Conservation (phyloP, 768 basidiomycete genomes). For the Calocera cornea region DNA sequence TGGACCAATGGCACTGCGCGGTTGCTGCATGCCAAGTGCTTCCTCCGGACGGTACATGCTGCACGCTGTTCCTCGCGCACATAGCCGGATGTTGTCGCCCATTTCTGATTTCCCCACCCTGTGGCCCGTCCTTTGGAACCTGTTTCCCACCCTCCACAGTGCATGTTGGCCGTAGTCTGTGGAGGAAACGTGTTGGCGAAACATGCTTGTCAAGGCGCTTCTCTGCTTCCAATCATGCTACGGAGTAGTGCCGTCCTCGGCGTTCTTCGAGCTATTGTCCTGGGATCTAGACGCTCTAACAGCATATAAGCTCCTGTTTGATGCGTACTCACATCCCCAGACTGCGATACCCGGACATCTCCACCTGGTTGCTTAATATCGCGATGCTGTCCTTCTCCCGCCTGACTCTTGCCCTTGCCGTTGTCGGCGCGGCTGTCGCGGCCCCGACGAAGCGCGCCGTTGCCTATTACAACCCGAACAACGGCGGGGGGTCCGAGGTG, state of each 20-base stretch:
- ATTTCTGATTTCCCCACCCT: background rate
- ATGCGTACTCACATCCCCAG: too few species aligned
- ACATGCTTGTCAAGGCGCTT: too few species aligned
- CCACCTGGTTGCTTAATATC: too few species aligned
- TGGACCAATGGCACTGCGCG: background rate
- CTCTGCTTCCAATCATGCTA: background rate
- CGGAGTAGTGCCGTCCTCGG: background rate
- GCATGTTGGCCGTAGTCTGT: background rate
- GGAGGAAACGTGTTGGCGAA: background rate
- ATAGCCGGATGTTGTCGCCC: background rate
- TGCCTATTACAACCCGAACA: constrained; percentile 27
- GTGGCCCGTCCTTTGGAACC: background rate
- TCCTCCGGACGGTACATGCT: background rate
- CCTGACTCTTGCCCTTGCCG: background rate
- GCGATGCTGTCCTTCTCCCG: background rate
- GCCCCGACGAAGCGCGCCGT: constrained; percentile 9
- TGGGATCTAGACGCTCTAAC: background rate
- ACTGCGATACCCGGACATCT: too few species aligned
- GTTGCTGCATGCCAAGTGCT: background rate
- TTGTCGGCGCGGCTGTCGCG: background rate
- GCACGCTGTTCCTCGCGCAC: background rate
- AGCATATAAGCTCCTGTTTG: background rate
- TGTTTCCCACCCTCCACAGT: background rate
- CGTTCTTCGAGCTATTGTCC: background rate
- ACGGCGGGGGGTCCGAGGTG: constrained; percentile 34